Base-by-base conservation (phyloP, 495 filamentous ascomycete species). In the Aspergillus wentii region DNA sequence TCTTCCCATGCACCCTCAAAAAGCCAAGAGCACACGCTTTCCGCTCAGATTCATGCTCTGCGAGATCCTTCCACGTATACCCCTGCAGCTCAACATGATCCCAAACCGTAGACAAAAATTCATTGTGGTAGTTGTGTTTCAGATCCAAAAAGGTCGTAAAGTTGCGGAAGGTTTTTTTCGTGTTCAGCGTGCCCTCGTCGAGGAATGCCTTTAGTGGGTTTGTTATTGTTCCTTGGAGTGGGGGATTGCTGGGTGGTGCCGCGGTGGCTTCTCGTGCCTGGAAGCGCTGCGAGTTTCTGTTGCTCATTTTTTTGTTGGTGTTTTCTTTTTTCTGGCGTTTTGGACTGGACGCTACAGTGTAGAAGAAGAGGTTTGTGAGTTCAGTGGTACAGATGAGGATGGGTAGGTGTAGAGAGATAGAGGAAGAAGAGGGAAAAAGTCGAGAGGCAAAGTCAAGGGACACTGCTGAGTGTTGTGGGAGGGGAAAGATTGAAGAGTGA, bases 141-240 rank as follows among this genome's bases (percentile, higher is more conserved):
- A 49, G 26, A 13, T 44, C 41, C 4, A 44, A 21, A 8, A 49
- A 20, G n/a, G 30, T 40, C 10, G 46, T 49, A 25, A 49, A 49
- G 17, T 40, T 33, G 6, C 41, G 40, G 19, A 37, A 13, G n/a
- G 7, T 30, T 13, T 28, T 38, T 22, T 11, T 22, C 14, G 3
- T 29, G 4, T 4, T 29, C 10, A 29, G 26, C 11, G 11, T n/a
- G 11, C 26, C 26, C 5, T 29, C 14, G 26, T 29, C 26, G 5
- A 29, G 26, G 11, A 29, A n/a, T 4, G 5, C 4, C 14, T 29
- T 29, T n/a, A 9, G 14, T 29, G 26, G 26, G 26, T 4, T 29
- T 9, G 5, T 6, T 13, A 13, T 5, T 4, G 10, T n/a, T 29
- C 10, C 22, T 25, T 25, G 22, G 22, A 10, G 11, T 13, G 11